These are phyloP conservation scores for Apiospora kogelbergensis DNA, from an alignment of 2,329 filamentous ascomycete genomes.

Conservation along the genomic window DNA sequence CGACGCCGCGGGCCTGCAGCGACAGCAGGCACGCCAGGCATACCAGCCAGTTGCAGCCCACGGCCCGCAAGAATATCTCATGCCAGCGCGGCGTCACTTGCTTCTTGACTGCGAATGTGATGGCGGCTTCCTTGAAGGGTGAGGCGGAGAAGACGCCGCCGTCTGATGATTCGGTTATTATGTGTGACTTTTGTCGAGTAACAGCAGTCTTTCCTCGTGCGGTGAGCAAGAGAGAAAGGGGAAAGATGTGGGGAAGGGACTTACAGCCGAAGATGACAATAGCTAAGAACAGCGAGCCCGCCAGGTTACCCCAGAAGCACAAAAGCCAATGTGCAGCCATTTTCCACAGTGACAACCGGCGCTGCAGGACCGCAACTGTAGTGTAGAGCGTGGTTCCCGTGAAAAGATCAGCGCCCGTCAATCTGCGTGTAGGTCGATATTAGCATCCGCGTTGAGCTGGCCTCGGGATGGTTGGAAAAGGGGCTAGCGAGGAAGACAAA, in stretches of 20 bases:
- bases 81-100: slow-evolving; percentile 48
- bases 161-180: not conserved
- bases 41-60: slow-evolving; percentile 60
- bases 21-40: slow-evolving; percentile 51
- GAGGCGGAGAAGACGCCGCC: not conserved
- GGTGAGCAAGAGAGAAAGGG: not conserved
- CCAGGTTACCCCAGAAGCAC: slow-evolving; percentile 49
- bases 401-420: not conserved
- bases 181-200: no score
- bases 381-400: not conserved
- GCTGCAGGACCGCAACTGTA: slow-evolving; percentile 20
- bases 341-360: slow-evolving; percentile 19
- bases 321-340: slow-evolving; percentile 40
- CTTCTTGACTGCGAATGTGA: slow-evolving; percentile 48
- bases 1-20: slow-evolving; percentile 48
- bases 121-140: slow-evolving; percentile 32
- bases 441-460: no score
- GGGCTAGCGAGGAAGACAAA: not conserved
- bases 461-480: not conserved
- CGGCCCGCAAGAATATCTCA: slow-evolving; percentile 53
- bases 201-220: no score
- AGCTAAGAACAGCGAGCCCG: slow-evolving; percentile 48
- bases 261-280: slow-evolving; percentile 36
- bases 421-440: not conserved
- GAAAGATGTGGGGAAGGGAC: not conserved